Base-by-base conservation (phyloP, 306 rosid species). In the Corylus americana region DNA sequence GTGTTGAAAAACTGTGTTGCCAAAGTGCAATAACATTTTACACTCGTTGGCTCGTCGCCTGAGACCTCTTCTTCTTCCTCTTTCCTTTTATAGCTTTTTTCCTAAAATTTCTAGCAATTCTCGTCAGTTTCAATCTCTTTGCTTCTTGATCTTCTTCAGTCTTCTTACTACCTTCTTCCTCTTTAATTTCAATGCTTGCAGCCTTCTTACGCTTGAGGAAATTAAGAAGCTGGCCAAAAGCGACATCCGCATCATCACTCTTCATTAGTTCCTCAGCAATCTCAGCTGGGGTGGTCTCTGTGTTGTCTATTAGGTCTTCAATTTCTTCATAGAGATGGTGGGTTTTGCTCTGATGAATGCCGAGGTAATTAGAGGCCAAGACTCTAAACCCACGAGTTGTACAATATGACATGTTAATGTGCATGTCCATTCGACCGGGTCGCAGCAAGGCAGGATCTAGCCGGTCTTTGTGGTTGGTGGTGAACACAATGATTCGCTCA, bases 361-460 rank as follows among this genome's bases (percentile, higher is more conserved):
- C 77, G 2, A 73, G 48, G 42, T 73, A 73, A 54, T 51, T 73
- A 12, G 64, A n/a, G 39, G 66, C 51, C 18, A 54, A 18, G 17
- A 20, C 14, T 4, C 6, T 17, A 22, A 73, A 73, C 9, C 77
- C 64, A 10, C 25, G 42, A 0, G 7, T 2, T 4, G 44, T 63
- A 45, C 42, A 12, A 3, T 63, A 54, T 63, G 77, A 54, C 66
- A 73, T 54, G 5, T 73, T 29, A 39, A 73, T 73, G 44, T 54
- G 77, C 18, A 35, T 45, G 20, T 54, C 77, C 77, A 35, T 73
- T 16, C 35, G 64, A 14, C 77, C 77, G 1, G 45, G 70, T 11
- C n/a, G 70, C 45, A 63, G 10, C 7, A 63, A 10, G 2, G 70
- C n/a, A 11, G 20, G 70, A 18, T 63, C 70, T 3, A 63, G 5